A percentile compares a stretch with the other conserved stretches of the same genome.
These are phyloP conservation scores for Hypericum androsaemum DNA, from an alignment of 345 rosid genomes.

Conservation along the genomic window DNA sequence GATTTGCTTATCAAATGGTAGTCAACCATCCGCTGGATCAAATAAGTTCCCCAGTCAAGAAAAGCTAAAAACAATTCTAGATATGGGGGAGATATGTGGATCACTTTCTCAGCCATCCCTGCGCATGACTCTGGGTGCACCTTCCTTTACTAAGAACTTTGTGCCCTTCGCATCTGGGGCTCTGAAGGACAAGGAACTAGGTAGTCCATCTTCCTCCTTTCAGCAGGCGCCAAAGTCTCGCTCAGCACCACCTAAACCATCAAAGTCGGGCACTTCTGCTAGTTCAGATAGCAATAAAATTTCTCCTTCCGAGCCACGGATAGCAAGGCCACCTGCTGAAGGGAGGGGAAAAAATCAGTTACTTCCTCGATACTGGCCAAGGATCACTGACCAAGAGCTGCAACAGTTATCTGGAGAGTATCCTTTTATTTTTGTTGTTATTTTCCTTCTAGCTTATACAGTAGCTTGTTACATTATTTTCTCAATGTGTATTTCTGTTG, in stretches of 20 bases:
- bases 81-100: conserved; percentile 39
- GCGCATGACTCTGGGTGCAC: conserved; percentile 43
- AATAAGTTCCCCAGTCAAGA: conserved; percentile 28
- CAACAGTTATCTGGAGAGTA: conserved; percentile 88
- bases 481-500: conserved; percentile 4
- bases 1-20: conserved; percentile 21
- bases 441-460: conserved; percentile 4
- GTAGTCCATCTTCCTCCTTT: conserved; percentile 27
- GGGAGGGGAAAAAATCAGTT: conserved; percentile 77
- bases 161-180: conserved; percentile 28
- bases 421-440: conserved; percentile 29
- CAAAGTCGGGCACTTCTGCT: conserved; percentile 27
- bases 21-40: conserved; percentile 16
- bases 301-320: conserved; percentile 34
- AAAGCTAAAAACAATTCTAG: conserved; percentile 31
- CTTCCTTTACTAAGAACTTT: conserved; percentile 30
- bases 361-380: conserved; percentile 96
- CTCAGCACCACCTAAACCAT: conserved; percentile 45
- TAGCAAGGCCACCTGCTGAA: conserved; percentile 76
- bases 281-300: conserved; percentile 41
- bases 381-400: conserved; percentile 85
- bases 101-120: conserved; percentile 52
- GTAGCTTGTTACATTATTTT: conserved; percentile 2
- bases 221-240: conserved; percentile 44
- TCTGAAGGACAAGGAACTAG: conserved; percentile 40